phyloP scores from a whole-genome alignment of 2,329 filamentous ascomycete species.

The Scorias spongiosa region DNA sequence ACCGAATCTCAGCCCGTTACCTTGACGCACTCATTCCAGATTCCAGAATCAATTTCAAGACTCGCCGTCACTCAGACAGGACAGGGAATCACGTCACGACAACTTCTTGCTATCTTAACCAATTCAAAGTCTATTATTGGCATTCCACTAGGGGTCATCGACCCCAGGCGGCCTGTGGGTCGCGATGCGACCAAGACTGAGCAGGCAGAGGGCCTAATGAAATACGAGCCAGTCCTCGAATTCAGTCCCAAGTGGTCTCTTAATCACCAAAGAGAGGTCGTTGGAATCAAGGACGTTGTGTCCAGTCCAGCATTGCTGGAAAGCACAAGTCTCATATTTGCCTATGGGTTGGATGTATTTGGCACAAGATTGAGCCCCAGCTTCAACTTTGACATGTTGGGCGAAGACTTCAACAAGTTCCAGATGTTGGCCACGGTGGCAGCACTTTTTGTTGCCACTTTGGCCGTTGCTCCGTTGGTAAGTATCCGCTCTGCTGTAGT shows the following conservation, averaged over 20 bases:
- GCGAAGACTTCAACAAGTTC: conserved; percentile 84
- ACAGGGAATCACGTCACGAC: conserved; percentile 77
- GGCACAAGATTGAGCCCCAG: conserved; percentile 77
- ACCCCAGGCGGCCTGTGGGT: conserved; percentile 73
- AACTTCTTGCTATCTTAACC: conserved; percentile 66
- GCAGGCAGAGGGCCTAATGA: conserved; percentile 65
- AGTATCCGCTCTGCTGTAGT: conserved; percentile 24
- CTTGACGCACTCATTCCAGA: conserved; percentile 64
- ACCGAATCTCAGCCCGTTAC: conserved; percentile 56
- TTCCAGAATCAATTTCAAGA: conserved; percentile 62
- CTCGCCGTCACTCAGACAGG: conserved; percentile 77
- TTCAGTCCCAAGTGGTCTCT: conserved; percentile 70
- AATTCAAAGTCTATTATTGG: conserved; percentile 59
- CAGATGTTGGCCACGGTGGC: conserved; percentile 72
- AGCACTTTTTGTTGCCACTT: conserved; percentile 61
- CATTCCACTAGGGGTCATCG: conserved; percentile 63
- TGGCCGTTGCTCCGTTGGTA: conserved; percentile 74
- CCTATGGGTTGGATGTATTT: conserved; percentile 78
- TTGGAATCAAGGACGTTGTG: conserved; percentile 59
- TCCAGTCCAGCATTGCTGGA: conserved; percentile 69
- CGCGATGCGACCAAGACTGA: conserved; percentile 70
- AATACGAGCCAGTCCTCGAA: conserved; percentile 62
- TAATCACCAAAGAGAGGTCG: conserved; percentile 66
- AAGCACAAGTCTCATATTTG: conserved; percentile 80
- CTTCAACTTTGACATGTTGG: conserved; percentile 79